These are phyloP conservation scores for Colletotrichum acutatum DNA, from an alignment of 2,329 filamentous ascomycete genomes.

Conservation along the genomic window DNA sequence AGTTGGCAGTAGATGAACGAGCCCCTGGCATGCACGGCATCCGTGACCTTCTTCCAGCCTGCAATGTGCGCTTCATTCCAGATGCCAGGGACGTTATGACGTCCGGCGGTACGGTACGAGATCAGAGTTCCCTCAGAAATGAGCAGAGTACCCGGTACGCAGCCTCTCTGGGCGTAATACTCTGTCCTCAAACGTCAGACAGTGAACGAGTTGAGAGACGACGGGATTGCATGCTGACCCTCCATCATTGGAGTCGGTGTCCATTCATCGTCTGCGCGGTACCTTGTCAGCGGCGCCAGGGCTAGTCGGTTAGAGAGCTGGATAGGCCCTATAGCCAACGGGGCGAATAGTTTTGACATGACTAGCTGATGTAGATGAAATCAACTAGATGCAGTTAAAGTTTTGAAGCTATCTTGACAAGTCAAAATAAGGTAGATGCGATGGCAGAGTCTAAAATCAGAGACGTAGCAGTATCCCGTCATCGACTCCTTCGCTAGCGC, in stretches of 20 bases:
- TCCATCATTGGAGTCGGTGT: constrained; percentile 32
- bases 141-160: constrained; percentile 57
- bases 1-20: constrained; percentile 72
- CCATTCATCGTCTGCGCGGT: constrained; percentile 39
- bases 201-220: not conserved
- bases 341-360: constrained; percentile 36
- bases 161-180: constrained; percentile 44
- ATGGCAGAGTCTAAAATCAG: not conserved
- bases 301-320: constrained; percentile 38
- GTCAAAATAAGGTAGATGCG: not conserved
- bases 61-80: constrained; percentile 66
- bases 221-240: constrained; percentile 20
- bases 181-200: constrained; percentile 24
- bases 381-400: not conserved
- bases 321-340: constrained; percentile 33
- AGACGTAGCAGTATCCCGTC: not conserved
- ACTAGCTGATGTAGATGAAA: too few relatives aligned
- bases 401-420: not conserved
- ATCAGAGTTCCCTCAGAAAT: constrained; percentile 69
- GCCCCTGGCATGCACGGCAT: constrained; percentile 71
- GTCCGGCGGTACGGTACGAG: constrained; percentile 57
- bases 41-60: constrained; percentile 69
- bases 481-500: not conserved
- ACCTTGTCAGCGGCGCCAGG: constrained; percentile 39
- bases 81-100: constrained; percentile 65